Percentiles rank a stretch among this genome's conserved stretches.
phyloP scores from a whole-genome alignment of 2,329 filamentous ascomycete species.

The Hansfordia pulvinata region DNA sequence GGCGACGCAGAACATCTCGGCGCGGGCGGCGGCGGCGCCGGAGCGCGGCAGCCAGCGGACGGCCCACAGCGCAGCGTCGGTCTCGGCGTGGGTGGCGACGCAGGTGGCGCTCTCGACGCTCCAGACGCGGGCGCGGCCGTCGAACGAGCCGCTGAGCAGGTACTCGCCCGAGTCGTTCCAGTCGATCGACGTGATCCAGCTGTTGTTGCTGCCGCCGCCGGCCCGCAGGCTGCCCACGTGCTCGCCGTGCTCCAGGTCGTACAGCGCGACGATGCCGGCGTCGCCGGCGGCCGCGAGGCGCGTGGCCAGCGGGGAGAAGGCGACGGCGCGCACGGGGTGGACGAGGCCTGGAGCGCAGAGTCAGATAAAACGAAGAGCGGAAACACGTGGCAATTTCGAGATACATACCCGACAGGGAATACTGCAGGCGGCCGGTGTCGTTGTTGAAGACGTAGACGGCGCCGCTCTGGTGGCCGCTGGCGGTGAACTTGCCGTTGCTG shows the following conservation, averaged over 20 bases:
- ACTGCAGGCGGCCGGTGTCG: conserved; percentile 68
- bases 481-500: conserved; percentile 69
- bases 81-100: conserved; percentile 88
- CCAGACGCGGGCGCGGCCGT: conserved; percentile 95
- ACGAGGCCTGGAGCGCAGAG: conserved; percentile 57
- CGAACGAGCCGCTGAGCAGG: conserved; percentile 74
- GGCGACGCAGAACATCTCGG: conserved; percentile 63
- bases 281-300: conserved; percentile 85
- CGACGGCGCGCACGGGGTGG: conserved; percentile 71
- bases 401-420: conserved; percentile 65
- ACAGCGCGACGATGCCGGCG: conserved; percentile 75
- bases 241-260: conserved; percentile 85
- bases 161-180: conserved; percentile 93
- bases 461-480: conserved; percentile 86
- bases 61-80: conserved; percentile 71
- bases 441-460: conserved; percentile 93
- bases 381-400: too few relatives aligned
- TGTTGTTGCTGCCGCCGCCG: conserved; percentile 37
- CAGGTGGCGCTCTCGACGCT: conserved; percentile 71
- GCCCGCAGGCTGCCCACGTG: conserved; percentile 64
- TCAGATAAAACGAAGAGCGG: too few relatives aligned
- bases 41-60: conserved; percentile 74
- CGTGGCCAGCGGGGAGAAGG: conserved; percentile 77
- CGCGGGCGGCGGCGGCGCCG: conserved; percentile 46
- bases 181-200: conserved; percentile 84